Evolutionary conservation across 495 filamentous ascomycete species (phyloP).

Genomic region (Daldinia childiae): DNA sequence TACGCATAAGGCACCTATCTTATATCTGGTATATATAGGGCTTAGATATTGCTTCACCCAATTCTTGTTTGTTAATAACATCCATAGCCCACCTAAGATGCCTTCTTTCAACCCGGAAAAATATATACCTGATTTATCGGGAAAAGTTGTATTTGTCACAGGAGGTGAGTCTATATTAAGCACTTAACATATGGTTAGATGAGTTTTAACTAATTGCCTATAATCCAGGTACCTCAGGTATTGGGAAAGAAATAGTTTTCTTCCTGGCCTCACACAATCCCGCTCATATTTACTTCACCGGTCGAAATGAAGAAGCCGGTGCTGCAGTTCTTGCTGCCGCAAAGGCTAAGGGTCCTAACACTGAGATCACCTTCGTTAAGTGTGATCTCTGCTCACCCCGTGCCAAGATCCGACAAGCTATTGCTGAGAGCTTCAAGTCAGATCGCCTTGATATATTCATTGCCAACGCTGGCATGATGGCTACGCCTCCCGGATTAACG

Average conservation of each 20-base stretch:
- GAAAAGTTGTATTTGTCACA: conserved; percentile 68
- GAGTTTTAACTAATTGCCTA: not conserved
- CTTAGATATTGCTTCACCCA: not conserved
- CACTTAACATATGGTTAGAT: too few relatives aligned
- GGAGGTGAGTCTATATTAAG: conserved; percentile 59
- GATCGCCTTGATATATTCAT: conserved; percentile 65
- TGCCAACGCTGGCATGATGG: conserved; percentile 73
- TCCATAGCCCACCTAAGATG: not conserved
- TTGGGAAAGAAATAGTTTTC: conserved; percentile 68
- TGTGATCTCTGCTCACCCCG: conserved; percentile 22
- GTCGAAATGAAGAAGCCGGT: conserved; percentile 56
- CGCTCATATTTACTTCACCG: conserved; percentile 67
- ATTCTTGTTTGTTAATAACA: not conserved
- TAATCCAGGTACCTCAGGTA: conserved; percentile 66
- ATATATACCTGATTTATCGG: conserved; percentile 64
- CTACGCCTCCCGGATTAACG: conserved; percentile 57
- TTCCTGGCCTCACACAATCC: conserved; percentile 68
- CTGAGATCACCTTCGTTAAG: conserved; percentile 21
- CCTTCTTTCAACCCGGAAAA: conserved; percentile 58
- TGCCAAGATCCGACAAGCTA: conserved; percentile 20
- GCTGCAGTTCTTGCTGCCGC: conserved; percentile 9
- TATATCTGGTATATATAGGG: too few relatives aligned
- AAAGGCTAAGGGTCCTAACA: conserved; percentile 1
- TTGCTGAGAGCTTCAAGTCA: conserved; percentile 20
- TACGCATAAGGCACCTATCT: too few relatives aligned